Percentiles rank a stretch among this genome's conserved stretches.
These are phyloP conservation scores for Mucor velutinosus DNA, from an alignment of 371 early-diverging fungal species.

Conservation along the genomic window DNA sequence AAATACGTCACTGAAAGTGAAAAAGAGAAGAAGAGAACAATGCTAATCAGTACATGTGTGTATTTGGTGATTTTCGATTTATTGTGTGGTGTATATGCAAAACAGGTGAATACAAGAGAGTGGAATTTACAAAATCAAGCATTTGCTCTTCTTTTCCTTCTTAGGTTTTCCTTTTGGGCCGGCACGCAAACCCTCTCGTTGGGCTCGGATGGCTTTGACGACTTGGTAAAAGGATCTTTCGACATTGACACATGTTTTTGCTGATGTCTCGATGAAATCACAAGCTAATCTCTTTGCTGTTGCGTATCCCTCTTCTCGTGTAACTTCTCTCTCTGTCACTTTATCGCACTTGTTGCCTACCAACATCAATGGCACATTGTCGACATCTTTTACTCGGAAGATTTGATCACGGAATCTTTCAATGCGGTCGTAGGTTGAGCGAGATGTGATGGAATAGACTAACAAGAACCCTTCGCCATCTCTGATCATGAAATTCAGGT, in stretches of 20 bases:
- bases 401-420: conserved; percentile 81
- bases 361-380: conserved; percentile 81
- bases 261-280: conserved; percentile 82
- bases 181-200: conserved; percentile 43
- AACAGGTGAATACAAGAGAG: conserved; percentile 1
- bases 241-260: conserved; percentile 83
- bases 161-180: conserved; percentile 25
- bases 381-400: conserved; percentile 77
- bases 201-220: conserved; percentile 58
- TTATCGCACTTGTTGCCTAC: conserved; percentile 92
- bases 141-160: conserved; percentile 43
- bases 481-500: conserved; percentile 28
- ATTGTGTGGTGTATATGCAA: conserved; percentile 8
- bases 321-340: conserved; percentile 73
- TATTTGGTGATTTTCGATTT: conserved; percentile 69
- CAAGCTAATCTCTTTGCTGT: conserved; percentile 71
- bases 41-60: neutral
- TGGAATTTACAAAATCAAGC: conserved; percentile 32
- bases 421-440: conserved; percentile 81
- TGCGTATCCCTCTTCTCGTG: conserved; percentile 72
- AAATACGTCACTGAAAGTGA: neutral
- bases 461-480: conserved; percentile 90
- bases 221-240: conserved; percentile 68
- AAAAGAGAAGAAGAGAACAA: neutral
- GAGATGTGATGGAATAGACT: conserved; percentile 85